These are phyloP conservation scores for Skeletonema costatum DNA, from an alignment of 108 stramenopile genomes.

Conservation along the genomic window DNA sequence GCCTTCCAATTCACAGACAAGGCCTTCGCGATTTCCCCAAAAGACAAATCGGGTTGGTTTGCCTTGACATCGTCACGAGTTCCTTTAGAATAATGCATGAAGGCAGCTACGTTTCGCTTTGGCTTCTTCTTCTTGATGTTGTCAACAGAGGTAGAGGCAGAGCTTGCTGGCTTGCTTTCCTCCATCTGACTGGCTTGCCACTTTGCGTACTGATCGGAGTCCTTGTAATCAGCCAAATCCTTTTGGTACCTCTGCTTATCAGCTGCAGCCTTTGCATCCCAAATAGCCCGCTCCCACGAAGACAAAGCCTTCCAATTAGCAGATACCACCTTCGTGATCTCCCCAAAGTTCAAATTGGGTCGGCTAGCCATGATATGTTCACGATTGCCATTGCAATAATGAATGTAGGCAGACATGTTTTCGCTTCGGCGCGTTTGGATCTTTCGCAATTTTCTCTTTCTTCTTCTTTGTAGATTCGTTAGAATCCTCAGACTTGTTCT, in stretches of 20 bases:
- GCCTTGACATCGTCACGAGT: too few species aligned
- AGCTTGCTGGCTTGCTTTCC: not conserved
- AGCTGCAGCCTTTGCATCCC: constrained; percentile 71
- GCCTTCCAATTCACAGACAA: too few species aligned
- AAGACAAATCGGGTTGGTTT: too few species aligned
- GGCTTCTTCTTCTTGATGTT: too few species aligned
- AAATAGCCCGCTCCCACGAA: constrained; percentile 50
- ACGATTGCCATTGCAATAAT: constrained; percentile 66
- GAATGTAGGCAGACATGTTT: constrained; percentile 79
- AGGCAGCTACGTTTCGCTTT: too few species aligned
- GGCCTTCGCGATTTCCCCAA: too few species aligned
- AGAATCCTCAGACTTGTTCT: constrained; percentile 32
- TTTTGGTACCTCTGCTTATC: constrained; percentile 73
- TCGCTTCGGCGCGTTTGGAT: constrained; percentile 77
- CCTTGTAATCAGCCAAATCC: constrained; percentile 59
- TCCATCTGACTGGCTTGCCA: not conserved
- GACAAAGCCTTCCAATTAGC: constrained; percentile 69
- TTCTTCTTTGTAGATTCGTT: too few species aligned
- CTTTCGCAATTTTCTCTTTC: not conserved
- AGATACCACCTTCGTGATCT: constrained; percentile 72
- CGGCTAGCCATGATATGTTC: constrained; percentile 67
- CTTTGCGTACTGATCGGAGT: not conserved
- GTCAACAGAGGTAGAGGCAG: too few species aligned
- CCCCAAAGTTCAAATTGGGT: constrained; percentile 75
- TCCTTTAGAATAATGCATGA: too few species aligned